These are phyloP conservation scores for Tulasnella sp. DNA, from an alignment of 768 basidiomycete species.

Conservation along the genomic window DNA sequence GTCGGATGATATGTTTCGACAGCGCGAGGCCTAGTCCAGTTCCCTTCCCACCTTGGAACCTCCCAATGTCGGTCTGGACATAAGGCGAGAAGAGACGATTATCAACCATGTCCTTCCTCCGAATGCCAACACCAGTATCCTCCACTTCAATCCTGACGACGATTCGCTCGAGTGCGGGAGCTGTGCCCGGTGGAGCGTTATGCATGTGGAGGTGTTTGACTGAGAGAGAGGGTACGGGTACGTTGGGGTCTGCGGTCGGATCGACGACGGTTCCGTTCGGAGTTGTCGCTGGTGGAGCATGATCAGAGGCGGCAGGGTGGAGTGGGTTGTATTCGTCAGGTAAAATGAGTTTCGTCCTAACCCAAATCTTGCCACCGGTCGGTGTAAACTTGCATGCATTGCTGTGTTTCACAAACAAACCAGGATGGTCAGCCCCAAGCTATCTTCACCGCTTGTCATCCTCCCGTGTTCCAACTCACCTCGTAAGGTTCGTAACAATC, in stretches of 20 bases:
- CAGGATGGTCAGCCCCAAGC: neutral
- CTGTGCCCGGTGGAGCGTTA: neutral
- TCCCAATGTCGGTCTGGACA: constrained; percentile 23
- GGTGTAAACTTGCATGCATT: constrained; percentile 26
- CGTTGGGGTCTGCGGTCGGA: neutral
- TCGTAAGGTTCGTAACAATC: constrained; percentile 18
- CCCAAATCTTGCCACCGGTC: constrained; percentile 25
- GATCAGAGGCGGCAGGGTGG: neutral
- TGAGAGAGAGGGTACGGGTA: neutral
- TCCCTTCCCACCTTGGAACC: constrained; percentile 40
- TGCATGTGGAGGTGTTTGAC: neutral
- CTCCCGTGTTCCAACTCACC: constrained; percentile 4
- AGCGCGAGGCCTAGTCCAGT: constrained; percentile 69
- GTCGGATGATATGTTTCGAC: constrained; percentile 68
- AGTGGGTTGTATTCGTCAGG: constrained; percentile 18
- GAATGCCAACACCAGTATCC: constrained; percentile 22
- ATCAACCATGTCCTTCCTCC: constrained; percentile 22
- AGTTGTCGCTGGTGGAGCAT: neutral
- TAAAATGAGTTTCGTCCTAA: constrained; percentile 27
- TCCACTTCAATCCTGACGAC: constrained; percentile 23
- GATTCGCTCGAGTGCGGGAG: constrained; percentile 11
- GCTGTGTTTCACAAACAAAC: neutral
- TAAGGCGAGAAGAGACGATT: constrained; percentile 23
- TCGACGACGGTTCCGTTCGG: neutral
- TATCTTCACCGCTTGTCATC: neutral